Base-by-base conservation (phyloP, 2,329 filamentous ascomycete genomes). In the Clonostachys rhizophaga region DNA sequence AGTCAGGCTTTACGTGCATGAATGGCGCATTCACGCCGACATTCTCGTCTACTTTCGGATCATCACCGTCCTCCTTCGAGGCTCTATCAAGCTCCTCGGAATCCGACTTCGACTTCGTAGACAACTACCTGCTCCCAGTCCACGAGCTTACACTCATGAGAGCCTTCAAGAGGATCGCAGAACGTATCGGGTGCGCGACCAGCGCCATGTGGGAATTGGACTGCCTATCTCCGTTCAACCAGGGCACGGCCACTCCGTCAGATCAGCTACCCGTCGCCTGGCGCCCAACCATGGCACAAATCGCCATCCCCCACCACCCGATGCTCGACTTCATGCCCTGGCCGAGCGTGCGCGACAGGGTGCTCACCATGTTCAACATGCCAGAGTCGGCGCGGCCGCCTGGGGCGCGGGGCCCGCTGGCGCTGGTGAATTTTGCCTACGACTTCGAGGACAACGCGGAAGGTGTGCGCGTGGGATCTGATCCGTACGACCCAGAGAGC, bases 311-410 rank as follows among this genome's bases (percentile, higher is more conserved):
- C 2, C 79, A 83, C 51, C 79, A 83, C 52, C 78, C 80, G 2
- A 49, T 81, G 12, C 58, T 83, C 11, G 79, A 84, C 55, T 61
- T 82, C 30, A 59, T 83, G 2, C 79, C 79, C 1, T 83, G 79
- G 80, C 77, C 79, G 2, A 63, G 56, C 16, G 72, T 75, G 35
- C 67, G 79, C 8, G 74, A 80, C 50, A 72, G 72, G 48, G 60
- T 78, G 36, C 76, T 84, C 51, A 66, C 67, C 50, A 63, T 81
- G 34, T 65, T 83, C 45, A 64, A 63, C 14, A 60, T 82, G 33
- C 78, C 77, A 1, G 67, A 70, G 3, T 59, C 69, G 34, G 52
- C 69, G 36, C 70, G 77, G 33, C 79, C 79, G 12, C 61, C 70
- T 3, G 59, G 63, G 9, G 76, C 76, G 2, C 65, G 67, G 17